A percentile compares a stretch with the other conserved stretches of the same genome.
These are phyloP conservation scores for Xanthoparmelia taractica DNA, from an alignment of 495 filamentous ascomycete species.

Conservation along the genomic window DNA sequence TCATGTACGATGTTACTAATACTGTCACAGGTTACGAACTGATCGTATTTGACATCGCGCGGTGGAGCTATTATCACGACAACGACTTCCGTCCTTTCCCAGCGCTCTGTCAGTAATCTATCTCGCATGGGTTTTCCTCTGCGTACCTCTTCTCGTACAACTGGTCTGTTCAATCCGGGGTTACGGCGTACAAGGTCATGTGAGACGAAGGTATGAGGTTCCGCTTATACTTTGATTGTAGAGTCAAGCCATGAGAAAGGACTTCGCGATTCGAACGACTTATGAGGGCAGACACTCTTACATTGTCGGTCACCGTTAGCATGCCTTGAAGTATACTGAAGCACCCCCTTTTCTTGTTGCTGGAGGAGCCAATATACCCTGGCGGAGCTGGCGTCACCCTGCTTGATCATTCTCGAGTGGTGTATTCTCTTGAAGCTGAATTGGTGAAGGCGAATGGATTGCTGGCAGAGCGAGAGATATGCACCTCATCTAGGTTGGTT, in stretches of 20 bases:
- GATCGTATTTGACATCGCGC: conserved; percentile 26
- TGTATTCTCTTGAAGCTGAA: not conserved
- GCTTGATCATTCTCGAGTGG: not conserved
- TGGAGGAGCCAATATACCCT: conserved; percentile 4
- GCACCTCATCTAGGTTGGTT: not conserved
- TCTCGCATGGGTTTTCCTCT: not conserved
- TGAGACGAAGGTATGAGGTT: conserved; percentile 17
- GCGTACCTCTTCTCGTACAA: not conserved
- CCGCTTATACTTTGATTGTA: conserved; percentile 11
- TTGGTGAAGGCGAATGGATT: not conserved
- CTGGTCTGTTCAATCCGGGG: conserved; percentile 2
- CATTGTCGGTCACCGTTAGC: not conserved
- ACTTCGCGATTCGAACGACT: conserved; percentile 3
- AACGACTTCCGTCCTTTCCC: conserved; percentile 5
- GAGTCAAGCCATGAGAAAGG: conserved; percentile 1
- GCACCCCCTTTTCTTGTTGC: not conserved
- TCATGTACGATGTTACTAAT: conserved; percentile 11
- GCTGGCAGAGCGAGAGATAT: not conserved
- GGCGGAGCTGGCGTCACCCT: not conserved
- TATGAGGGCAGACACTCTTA: not conserved
- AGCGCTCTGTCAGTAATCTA: conserved; percentile 8
- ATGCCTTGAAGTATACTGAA: not conserved
- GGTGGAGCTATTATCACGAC: conserved; percentile 11
- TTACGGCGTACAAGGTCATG: conserved; percentile 5
- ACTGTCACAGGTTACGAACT: conserved; percentile 40